phyloP scores from a whole-genome alignment of 2,329 filamentous ascomycete species.

The Fusarium floridanum region DNA sequence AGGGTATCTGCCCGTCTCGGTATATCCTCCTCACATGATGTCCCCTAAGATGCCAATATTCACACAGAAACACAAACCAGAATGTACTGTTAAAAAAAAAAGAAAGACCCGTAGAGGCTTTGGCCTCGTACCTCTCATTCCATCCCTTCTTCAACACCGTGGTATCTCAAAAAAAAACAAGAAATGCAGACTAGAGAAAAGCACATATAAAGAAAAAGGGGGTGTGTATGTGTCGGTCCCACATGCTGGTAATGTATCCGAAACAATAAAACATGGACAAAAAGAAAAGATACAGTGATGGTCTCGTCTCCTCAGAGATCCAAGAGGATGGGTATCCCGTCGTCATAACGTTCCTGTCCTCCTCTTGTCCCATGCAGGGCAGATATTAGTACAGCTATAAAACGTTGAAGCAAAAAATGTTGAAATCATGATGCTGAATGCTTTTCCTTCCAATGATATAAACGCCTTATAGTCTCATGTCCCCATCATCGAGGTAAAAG shows the following conservation, averaged over 20 bases:
- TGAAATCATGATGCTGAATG: conserved; percentile 38
- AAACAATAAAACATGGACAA: conserved; percentile 17
- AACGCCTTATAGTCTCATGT: conserved; percentile 46
- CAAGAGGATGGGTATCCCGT: conserved; percentile 42
- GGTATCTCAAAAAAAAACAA: conserved; percentile 48
- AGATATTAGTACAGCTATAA: conserved; percentile 45
- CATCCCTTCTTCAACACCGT: conserved; percentile 44
- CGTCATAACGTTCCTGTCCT: conserved; percentile 45
- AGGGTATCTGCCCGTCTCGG: conserved; percentile 41
- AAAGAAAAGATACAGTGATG: conserved; percentile 28
- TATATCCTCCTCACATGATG: conserved; percentile 33
- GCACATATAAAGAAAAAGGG: conserved; percentile 21
- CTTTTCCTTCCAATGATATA: conserved; percentile 33
- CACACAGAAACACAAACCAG: conserved; percentile 24
- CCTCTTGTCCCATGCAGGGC: conserved; percentile 30
- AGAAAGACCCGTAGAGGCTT: conserved; percentile 21
- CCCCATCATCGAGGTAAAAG: conserved; percentile 46
- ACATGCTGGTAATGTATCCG: conserved; percentile 27
- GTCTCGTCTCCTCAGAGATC: conserved; percentile 40
- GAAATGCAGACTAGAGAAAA: conserved; percentile 22
- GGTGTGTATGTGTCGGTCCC: conserved; percentile 24
- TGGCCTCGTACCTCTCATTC: conserved; percentile 33
- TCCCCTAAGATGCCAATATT: conserved; percentile 36
- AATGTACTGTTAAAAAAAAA: conserved; percentile 16
- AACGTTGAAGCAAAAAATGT: conserved; percentile 20